Evolutionary conservation across 192 early-diverging fungal species (phyloP), one percentile per base, ranked within the genome.

Genomic region (Radiomyces spectabilis): DNA sequence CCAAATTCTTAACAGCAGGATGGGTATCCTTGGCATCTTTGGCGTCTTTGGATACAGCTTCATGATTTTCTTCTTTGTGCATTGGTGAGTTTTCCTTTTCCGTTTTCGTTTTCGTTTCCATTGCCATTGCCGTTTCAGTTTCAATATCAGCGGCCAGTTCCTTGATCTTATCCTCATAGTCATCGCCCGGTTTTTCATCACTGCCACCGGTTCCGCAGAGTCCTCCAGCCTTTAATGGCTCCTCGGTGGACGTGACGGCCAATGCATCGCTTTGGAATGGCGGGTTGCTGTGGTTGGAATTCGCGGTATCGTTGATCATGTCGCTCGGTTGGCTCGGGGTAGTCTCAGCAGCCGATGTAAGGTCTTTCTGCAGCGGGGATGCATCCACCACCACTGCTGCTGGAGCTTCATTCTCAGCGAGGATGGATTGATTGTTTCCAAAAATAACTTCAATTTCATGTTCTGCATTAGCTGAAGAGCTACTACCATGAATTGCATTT

Each of bases 401-500:
- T 48, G 18, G 4, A 15, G n/a, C 5, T 13, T 33, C 10, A 10
- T 24, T 21, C 4, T 51, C 9, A 33, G 6, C 3, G 4, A 35
- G 22, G 13, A 37, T 12, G 16, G 30, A 22, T 51, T 55, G 42
- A 55, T n/a, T n/a, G n/a, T n/a, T n/a, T n/a, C 22, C 30, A 48
- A 82, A 82, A 3, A 74, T 61, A 31, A 81, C 43, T 6, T 43
- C 55, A 34, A 82, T 65, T 53, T 79, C 69, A 26, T 53, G 55
- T 21, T 49, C 66, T 2, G 79, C 79, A 41, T 68, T 65, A 16
- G 63, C 64, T 21, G 64, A 43, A 61, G 69, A 67, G 48, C 68
- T 65, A 18, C 76, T 74, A 35, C 77, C 79, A 39, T 82, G 71
- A 5, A 69, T 69, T 19, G 79, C 76, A 53, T 79, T 79, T 43